These are phyloP conservation scores for Hymenoscyphus albidus DNA, from an alignment of 2,329 filamentous ascomycete genomes.

Conservation along the genomic window DNA sequence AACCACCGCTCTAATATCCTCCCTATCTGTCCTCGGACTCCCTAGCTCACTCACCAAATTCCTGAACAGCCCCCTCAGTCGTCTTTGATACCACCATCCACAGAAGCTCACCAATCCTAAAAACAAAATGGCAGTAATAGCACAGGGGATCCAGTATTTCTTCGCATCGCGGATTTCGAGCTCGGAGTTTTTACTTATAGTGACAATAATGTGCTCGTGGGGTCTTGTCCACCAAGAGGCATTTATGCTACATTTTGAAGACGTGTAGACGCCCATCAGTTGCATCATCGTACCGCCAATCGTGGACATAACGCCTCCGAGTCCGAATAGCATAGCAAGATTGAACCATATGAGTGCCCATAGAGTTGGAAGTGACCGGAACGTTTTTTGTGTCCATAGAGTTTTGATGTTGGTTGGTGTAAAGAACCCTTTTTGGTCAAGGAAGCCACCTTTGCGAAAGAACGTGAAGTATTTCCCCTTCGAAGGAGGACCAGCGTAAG, in stretches of 20 bases:
- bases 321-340: constrained; percentile 14
- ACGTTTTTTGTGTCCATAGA: constrained; percentile 3
- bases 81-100: constrained; percentile 26
- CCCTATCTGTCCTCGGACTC: neutral
- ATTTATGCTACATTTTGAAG: constrained; percentile 8
- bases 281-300: constrained; percentile 23
- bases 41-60: constrained; percentile 7
- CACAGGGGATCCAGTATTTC: constrained; percentile 18
- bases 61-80: constrained; percentile 12
- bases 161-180: constrained; percentile 15
- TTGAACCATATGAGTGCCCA: constrained; percentile 21
- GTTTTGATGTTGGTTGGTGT: constrained; percentile 12
- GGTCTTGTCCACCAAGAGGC: constrained; percentile 15
- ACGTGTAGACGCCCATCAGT: constrained; percentile 20
- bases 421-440: constrained; percentile 16
- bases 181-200: constrained; percentile 15
- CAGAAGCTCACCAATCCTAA: constrained; percentile 17
- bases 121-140: constrained; percentile 18
- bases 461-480: constrained; percentile 9
- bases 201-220: constrained; percentile 4
- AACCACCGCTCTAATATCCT: constrained; percentile 7
- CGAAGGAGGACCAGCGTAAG: constrained; percentile 13
- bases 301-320: constrained; percentile 16
- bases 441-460: constrained; percentile 15
- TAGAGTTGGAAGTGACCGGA: constrained; percentile 11